Percentiles rank a stretch among this genome's conserved stretches.
These are phyloP conservation scores for Thraustochytrium sp. DNA, from an alignment of 352 stramenopile genomes.

Conservation along the genomic window DNA sequence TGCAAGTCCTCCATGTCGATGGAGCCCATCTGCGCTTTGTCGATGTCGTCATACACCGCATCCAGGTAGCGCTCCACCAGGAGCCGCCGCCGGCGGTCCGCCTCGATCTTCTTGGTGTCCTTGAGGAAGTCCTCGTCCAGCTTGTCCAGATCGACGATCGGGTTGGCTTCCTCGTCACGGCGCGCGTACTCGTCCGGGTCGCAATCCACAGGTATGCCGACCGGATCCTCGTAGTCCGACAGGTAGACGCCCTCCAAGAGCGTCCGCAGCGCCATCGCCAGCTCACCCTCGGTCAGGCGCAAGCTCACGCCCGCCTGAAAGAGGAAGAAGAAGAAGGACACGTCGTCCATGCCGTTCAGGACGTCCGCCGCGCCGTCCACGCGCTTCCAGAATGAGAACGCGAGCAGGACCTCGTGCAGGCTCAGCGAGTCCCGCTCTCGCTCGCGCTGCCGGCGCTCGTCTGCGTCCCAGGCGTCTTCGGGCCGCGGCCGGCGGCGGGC, in stretches of 20 bases:
- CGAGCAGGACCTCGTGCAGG: conserved; percentile 15
- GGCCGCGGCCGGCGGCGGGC: neutral
- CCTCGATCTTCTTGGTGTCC: neutral
- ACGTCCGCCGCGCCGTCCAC: neutral
- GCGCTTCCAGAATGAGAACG: conserved; percentile 19
- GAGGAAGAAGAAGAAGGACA: conserved; percentile 26
- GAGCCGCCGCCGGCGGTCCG: neutral
- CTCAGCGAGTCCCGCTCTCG: neutral
- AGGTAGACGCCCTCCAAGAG: conserved; percentile 16
- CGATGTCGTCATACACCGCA: conserved; percentile 11
- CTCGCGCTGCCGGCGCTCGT: neutral
- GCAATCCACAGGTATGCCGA: conserved; percentile 2
- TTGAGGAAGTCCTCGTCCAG: neutral
- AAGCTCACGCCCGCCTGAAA: neutral
- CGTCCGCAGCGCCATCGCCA: conserved; percentile 12
- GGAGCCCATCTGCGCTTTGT: conserved; percentile 3
- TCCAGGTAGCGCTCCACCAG: conserved; percentile 21
- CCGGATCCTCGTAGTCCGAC: conserved; percentile 18
- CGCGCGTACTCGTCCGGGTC: neutral
- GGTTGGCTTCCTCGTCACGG: neutral
- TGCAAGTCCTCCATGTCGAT: conserved; percentile 2
- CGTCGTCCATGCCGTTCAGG: neutral
- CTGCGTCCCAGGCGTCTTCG: neutral
- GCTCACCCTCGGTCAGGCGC: neutral
- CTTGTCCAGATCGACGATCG: conserved; percentile 1